Base-by-base conservation (phyloP, 345 rosid species). In the Boechera retrofracta region DNA sequence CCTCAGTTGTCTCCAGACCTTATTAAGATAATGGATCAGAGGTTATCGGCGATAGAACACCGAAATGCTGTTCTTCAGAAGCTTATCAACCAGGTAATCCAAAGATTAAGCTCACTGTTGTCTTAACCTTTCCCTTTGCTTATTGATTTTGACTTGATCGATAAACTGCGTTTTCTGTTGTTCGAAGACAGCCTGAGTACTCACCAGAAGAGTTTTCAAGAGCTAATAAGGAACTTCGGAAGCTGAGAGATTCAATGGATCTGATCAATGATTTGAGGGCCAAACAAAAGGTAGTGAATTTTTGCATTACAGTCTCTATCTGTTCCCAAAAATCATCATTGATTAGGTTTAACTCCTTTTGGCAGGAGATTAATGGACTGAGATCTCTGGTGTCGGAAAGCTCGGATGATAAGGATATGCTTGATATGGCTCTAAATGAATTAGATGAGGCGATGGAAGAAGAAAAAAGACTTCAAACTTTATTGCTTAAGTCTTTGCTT, bases 141-240 rank as follows among this genome's bases (percentile, higher is more conserved):
- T 4, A 18, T 16, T 67, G 24, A 24, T 36, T 29, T 48, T 64
- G 60, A 73, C 10, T 71, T 73, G 69, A 63, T 70, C 29, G 45
- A 61, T 71, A 16, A 67, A 58, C 48, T 71, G 56, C 75, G 44
- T 32, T 51, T 15, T 71, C 10, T 77, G 61, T 85, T 86, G 86
- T 71, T 78, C 81, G 84, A 91, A 91, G 94, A 88, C 89, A 92
- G 98, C 96, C 94, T 53, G 98, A 92, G 82, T 87, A 85, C 80
- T 88, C 91, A 2, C 94, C 87, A n/a, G 52, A 79, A 11, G 98
- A 89, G 79, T 93, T 80, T 72, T 74, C 97, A 0, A 89, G 61
- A 77, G 96, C 96, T 70, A 95, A 91, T 79, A 93, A 93, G 80
- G 99, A 95, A 80, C 88, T 93, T 59, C 85, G 89, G 72, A 95